Evolutionary conservation across 2,329 filamentous ascomycete genomes (phyloP).

Genomic region (Penicillium sp.): DNA sequence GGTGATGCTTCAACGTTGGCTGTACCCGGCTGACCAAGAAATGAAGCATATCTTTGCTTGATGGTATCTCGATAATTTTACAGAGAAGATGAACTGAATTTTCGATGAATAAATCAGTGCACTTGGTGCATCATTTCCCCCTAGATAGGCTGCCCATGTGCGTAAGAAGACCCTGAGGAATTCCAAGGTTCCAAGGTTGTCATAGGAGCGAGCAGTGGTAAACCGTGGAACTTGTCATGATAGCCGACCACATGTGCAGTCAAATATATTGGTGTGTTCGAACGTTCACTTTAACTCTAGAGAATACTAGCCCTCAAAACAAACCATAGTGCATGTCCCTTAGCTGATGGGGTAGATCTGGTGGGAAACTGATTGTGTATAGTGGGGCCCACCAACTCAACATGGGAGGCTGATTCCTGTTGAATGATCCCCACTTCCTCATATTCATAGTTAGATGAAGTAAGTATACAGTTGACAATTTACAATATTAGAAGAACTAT

Average conservation of each 20-base stretch:
- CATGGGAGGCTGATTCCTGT: background rate
- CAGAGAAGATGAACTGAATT: background rate
- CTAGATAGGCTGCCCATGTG: background rate
- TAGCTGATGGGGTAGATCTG: background rate
- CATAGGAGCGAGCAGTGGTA: background rate
- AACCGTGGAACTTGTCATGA: background rate
- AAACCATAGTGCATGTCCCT: background rate
- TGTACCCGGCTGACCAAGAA: background rate
- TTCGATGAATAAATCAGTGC: background rate
- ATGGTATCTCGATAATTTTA: background rate
- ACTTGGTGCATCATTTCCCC: too few relatives aligned
- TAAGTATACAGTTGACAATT: background rate
- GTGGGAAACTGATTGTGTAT: background rate
- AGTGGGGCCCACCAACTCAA: background rate
- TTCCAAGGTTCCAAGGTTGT: background rate
- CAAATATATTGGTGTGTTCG: background rate
- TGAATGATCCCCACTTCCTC: background rate
- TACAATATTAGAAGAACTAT: background rate
- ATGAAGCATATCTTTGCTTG: background rate
- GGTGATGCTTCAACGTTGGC: background rate
- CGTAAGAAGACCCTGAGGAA: background rate
- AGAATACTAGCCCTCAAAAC: background rate
- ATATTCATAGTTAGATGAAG: background rate
- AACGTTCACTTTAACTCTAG: background rate
- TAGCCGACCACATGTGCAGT: background rate